These are phyloP conservation scores for Gynostemma pentaphyllum DNA, from an alignment of 306 rosid species.

Conservation along the genomic window DNA sequence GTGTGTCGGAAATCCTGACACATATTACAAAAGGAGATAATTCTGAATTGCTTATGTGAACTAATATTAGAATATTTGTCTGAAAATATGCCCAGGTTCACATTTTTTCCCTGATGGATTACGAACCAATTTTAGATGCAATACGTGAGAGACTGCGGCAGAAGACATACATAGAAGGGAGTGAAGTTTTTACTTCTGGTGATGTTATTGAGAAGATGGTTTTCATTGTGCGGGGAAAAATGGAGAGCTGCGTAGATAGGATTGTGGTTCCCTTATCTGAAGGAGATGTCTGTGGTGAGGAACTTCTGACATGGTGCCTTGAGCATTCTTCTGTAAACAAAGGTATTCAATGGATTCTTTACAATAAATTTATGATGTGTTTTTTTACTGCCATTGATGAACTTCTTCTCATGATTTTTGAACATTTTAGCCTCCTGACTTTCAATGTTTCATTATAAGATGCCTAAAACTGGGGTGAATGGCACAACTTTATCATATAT, in stretches of 20 bases:
- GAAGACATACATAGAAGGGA: conserved; percentile 66
- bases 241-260: conserved; percentile 63
- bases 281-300: conserved; percentile 87
- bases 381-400: not conserved
- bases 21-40: not conserved
- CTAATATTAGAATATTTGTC: not conserved
- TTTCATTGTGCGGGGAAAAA: conserved; percentile 71
- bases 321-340: conserved; percentile 58
- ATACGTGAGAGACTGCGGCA: conserved; percentile 66
- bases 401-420: not conserved
- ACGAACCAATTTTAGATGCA: conserved; percentile 58
- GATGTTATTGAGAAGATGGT: conserved; percentile 74
- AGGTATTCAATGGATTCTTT: conserved; percentile 31
- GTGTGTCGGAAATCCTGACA: not conserved
- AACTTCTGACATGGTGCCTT: conserved; percentile 78
- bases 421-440: too few species aligned
- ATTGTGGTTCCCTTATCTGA: conserved; percentile 38
- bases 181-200: conserved; percentile 43
- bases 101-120: conserved; percentile 61
- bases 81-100: conserved; percentile 37
- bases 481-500: not conserved
- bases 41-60: not conserved
- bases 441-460: not conserved
- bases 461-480: not conserved
- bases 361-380: not conserved